phyloP scores from a whole-genome alignment of 148 eudicot species.

The Diospyros lotus region DNA sequence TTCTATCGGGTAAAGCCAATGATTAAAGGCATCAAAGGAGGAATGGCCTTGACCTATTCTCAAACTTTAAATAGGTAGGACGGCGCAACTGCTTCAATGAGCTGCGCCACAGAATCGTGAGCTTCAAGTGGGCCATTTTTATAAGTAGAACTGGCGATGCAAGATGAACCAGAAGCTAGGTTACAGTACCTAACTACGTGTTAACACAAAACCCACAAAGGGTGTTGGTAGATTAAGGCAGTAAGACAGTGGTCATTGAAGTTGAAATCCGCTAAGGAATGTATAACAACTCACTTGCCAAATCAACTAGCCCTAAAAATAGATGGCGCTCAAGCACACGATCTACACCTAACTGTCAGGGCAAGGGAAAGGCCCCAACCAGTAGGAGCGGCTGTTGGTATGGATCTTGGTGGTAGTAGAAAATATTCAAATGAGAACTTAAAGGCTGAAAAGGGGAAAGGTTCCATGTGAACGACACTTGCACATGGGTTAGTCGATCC shows the following conservation, averaged over 20 bases:
- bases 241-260: too few species aligned
- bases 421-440: background rate
- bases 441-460: constrained; percentile 15
- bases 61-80: background rate
- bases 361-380: too few species aligned
- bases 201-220: too few species aligned
- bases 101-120: background rate
- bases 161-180: background rate
- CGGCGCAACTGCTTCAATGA: background rate
- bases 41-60: background rate
- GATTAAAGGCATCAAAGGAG: background rate
- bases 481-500: background rate
- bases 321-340: background rate
- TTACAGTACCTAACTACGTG: too few species aligned
- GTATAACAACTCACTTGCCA: too few species aligned
- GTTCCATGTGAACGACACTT: constrained; percentile 13
- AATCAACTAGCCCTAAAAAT: too few species aligned
- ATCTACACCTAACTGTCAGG: background rate
- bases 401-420: constrained; percentile 9
- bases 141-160: constrained; percentile 1
- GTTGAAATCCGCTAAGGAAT: too few species aligned
- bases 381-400: background rate
- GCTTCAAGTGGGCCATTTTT: background rate
- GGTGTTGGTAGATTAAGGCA: too few species aligned
- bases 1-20: background rate